These are phyloP conservation scores for Gardenia jasminoides DNA, from an alignment of 257 asterid species.

Conservation along the genomic window DNA sequence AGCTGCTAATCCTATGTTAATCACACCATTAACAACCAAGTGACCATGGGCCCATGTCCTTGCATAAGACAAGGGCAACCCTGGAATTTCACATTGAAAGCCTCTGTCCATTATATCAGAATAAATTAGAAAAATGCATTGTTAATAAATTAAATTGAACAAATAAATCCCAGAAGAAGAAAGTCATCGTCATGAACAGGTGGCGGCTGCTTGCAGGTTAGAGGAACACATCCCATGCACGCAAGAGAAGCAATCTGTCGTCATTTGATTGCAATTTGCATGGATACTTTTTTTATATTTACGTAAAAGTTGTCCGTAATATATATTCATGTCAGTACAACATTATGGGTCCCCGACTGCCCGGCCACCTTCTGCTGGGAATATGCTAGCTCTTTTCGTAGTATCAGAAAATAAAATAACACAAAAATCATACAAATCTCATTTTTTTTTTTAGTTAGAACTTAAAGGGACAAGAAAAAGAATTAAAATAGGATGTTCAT, in stretches of 20 bases:
- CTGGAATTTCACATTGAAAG: neutral
- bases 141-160: neutral
- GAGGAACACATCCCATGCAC: constrained; percentile 51
- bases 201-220: constrained; percentile 50
- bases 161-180: neutral
- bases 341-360: neutral
- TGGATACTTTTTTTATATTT: constrained; percentile 26
- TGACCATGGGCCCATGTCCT: neutral
- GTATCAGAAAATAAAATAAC: neutral
- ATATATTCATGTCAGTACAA: constrained; percentile 7
- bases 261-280: constrained; percentile 54
- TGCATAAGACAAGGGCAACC: neutral
- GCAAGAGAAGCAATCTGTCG: constrained; percentile 48
- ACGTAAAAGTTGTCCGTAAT: neutral
- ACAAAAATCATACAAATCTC: too few relatives aligned
- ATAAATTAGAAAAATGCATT: neutral
- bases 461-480: too few relatives aligned
- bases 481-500: too few relatives aligned
- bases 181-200: constrained; percentile 40
- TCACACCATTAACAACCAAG: neutral
- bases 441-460: too few relatives aligned
- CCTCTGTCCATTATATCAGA: neutral
- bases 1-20: neutral
- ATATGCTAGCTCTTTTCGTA: neutral
- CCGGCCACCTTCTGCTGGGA: neutral